A percentile compares a stretch with the other conserved stretches of the same genome.
These are phyloP conservation scores for Diplocarpon rosae DNA, from an alignment of 2,329 filamentous ascomycete species.

Conservation along the genomic window DNA sequence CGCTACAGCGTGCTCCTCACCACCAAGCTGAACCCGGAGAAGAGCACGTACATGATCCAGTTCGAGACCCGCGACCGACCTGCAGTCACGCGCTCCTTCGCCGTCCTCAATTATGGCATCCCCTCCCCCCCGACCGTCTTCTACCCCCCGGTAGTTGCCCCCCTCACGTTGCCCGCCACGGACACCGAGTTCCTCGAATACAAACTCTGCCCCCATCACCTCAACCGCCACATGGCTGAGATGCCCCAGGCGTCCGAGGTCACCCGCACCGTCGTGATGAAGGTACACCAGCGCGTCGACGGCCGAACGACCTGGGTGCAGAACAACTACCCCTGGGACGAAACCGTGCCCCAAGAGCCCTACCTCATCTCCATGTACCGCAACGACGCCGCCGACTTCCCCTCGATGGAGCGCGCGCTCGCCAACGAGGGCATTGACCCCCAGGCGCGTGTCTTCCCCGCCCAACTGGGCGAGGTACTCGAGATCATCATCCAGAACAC, in stretches of 20 bases:
- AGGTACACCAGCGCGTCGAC: conserved; percentile 20
- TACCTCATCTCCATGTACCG: conserved; percentile 37
- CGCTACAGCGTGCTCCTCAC: conserved; percentile 38
- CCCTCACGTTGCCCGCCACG: conserved; percentile 19
- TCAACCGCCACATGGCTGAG: conserved; percentile 10
- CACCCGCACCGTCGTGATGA: conserved; percentile 29
- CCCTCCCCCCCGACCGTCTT: conserved; percentile 4
- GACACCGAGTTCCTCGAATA: conserved; percentile 27
- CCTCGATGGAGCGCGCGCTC: conserved; percentile 33
- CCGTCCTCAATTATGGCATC: conserved; percentile 30
- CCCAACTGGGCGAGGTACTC: conserved; percentile 35
- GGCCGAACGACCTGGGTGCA: conserved; percentile 21
- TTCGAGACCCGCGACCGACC: conserved; percentile 35
- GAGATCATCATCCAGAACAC: conserved; percentile 35
- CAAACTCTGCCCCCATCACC: conserved; percentile 23
- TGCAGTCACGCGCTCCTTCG: conserved; percentile 30
- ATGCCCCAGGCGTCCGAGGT: conserved; percentile 27
- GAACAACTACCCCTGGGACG: conserved; percentile 29
- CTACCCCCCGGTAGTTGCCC: conserved; percentile 16
- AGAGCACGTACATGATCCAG: conserved; percentile 32
- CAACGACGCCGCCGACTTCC: conserved; percentile 27
- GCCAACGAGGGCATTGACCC: conserved; percentile 34
- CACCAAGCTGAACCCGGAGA: conserved; percentile 29
- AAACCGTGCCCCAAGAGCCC: conserved; percentile 27
- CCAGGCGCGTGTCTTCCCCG: conserved; percentile 31